Evolutionary conservation across 768 basidiomycete genomes (phyloP).

Genomic region (Leccinum fibrillosum): DNA sequence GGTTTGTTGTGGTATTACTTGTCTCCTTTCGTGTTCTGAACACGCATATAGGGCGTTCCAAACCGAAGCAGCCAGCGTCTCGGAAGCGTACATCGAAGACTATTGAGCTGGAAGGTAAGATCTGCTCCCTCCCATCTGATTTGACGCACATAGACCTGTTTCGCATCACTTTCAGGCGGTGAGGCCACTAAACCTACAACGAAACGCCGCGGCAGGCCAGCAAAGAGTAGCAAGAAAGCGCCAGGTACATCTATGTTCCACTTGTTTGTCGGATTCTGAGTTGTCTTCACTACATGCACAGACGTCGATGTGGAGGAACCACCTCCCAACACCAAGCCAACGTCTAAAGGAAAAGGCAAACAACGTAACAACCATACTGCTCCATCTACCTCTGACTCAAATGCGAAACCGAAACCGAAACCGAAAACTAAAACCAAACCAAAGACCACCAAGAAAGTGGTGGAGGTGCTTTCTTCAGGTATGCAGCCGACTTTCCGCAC

Average conservation of each 20-base stretch:
- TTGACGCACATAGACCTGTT: not conserved
- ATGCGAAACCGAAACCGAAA: no score
- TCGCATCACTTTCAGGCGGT: not conserved
- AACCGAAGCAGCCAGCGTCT: no score
- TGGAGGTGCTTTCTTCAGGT: slow-evolving; percentile 16
- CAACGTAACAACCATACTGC: not conserved
- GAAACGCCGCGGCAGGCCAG: slow-evolving; percentile 14
- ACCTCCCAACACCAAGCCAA: not conserved
- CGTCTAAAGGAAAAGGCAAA: slow-evolving; percentile 12
- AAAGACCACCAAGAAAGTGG: slow-evolving; percentile 1
- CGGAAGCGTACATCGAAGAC: no score
- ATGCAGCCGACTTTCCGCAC: not conserved
- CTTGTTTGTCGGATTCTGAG: not conserved
- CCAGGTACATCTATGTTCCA: not conserved
- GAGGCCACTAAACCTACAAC: slow-evolving; percentile 3
- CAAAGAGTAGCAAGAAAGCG: slow-evolving; percentile 13
- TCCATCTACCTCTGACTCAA: no score
- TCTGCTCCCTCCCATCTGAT: not conserved
- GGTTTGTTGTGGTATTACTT: slow-evolving; percentile 9
- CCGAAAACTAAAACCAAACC: not conserved
- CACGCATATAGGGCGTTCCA: slow-evolving; percentile 6
- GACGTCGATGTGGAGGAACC: slow-evolving; percentile 4
- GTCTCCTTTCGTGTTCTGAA: not conserved
- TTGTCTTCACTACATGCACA: not conserved
- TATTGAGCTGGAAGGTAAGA: not conserved